Conservation (phyloP, 345 rosid genomes). For the Psidium guajava region DNA sequence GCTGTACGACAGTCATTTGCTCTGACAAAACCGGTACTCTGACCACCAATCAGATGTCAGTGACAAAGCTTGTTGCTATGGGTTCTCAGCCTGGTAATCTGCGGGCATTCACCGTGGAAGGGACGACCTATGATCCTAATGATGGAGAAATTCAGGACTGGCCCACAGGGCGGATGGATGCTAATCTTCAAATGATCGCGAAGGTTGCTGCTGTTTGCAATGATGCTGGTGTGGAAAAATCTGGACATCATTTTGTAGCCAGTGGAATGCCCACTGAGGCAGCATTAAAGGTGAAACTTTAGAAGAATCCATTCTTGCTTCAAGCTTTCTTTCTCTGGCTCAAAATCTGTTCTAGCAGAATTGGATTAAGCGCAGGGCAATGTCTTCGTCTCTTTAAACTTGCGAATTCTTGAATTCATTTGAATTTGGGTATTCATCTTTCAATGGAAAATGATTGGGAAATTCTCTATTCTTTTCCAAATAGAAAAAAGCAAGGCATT, state of each 20-base stretch:
- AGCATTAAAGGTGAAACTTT: slow-evolving; percentile 68
- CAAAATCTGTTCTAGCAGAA: not conserved
- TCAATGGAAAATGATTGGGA: not conserved
- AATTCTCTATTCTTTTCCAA: not conserved
- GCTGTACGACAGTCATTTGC: slow-evolving; percentile 90
- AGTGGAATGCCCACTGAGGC: slow-evolving; percentile 91
- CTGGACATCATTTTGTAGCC: slow-evolving; percentile 57
- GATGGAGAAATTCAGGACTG: slow-evolving; percentile 74
- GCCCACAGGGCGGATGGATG: slow-evolving; percentile 68
- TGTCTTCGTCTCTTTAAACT: not conserved
- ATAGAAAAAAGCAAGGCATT: not conserved
- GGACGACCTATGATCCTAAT: slow-evolving; percentile 68
- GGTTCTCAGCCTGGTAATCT: slow-evolving; percentile 59
- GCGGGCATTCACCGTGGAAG: slow-evolving; percentile 71
- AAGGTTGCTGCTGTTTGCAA: slow-evolving; percentile 86
- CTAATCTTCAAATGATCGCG: slow-evolving; percentile 83
- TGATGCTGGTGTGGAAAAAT: slow-evolving; percentile 63
- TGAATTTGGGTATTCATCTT: not conserved
- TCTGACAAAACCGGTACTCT: slow-evolving; percentile 93
- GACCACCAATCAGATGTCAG: slow-evolving; percentile 94
- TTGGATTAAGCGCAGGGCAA: not conserved
- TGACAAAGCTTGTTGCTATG: slow-evolving; percentile 70
- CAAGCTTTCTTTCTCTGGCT: not conserved
- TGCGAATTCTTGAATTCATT: not conserved
- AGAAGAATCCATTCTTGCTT: not conserved